Base-by-base conservation (phyloP, 371 early-diverging fungal species). In the Choanephora cucurbitarum region DNA sequence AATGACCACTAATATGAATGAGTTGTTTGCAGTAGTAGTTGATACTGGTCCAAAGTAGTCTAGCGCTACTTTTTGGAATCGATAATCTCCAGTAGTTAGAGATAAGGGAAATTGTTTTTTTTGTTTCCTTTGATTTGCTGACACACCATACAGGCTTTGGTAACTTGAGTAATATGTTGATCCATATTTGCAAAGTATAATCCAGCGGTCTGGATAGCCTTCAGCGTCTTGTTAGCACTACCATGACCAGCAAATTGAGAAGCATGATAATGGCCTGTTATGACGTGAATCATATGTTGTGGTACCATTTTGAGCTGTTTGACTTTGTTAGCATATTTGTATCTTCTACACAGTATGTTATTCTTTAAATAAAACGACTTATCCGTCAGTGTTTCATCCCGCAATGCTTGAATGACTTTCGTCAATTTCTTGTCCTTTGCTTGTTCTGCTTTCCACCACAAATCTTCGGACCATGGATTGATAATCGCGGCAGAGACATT, bases 101-200 rank as follows among this genome's bases (percentile, higher is more conserved):
- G 44, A 44, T 14, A 44, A 13, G 5, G 31, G 31, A 49, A 17
- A 34, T n/a, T 49, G 17, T 10, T 10, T 17, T 1, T 34, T 18
- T 34, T 33, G 19, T 19, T 33, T 6, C 49, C 49, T 49, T 49
- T 49, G n/a, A 37, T 49, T 5, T 18, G 33, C 17, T 49, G 49
- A 18, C 49, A 49, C 5, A 49, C 11, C 17, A 18, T 18, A 34
- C 49, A 49, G 5, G 32, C 5, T 10, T 21, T 21, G 3, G 19
- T 19, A 4, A 18, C 31, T 11, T 32, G 17, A 5, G 14, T 14
- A 21, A 49, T 37, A 3, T 49, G n/a, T 2, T 17, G 8, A 21
- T 17, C 13, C 34, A 49, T 32, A 7, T 37, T 2, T 2, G 9
- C 2, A 14, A 9, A 37, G 14, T 37, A 11, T 9, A 9, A 28